Percentiles rank a stretch among this genome's conserved stretches.
phyloP scores from a whole-genome alignment of 768 basidiomycete genomes.

The Lentinula lateritia region DNA sequence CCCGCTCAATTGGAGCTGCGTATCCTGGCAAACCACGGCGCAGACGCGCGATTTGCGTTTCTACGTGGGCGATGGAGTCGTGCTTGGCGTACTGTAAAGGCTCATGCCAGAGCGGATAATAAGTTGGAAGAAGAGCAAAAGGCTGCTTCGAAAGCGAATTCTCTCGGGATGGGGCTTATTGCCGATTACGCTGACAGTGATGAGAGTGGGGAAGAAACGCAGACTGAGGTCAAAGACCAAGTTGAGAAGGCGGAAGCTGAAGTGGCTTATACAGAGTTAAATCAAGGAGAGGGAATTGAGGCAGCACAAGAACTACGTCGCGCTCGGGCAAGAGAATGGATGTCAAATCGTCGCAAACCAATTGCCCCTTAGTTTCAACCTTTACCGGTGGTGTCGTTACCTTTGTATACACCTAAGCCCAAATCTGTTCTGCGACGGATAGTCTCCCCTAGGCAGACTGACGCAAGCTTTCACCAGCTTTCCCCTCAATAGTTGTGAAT shows the following conservation, averaged over 20 bases:
- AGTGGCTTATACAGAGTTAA: neutral
- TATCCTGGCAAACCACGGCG: conserved; percentile 81
- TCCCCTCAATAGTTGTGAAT: too few species aligned
- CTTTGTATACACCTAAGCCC: too few species aligned
- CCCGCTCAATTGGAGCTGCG: conserved; percentile 81
- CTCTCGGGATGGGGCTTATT: conserved; percentile 41
- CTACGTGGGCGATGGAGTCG: conserved; percentile 69
- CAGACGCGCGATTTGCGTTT: conserved; percentile 76
- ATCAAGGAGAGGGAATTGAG: neutral
- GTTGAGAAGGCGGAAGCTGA: neutral
- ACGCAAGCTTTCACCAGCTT: too few species aligned
- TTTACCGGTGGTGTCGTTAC: too few species aligned
- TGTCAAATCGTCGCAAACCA: neutral
- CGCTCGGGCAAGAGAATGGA: neutral
- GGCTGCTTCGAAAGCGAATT: conserved; percentile 19
- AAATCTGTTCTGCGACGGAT: too few species aligned
- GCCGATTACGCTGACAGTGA: conserved; percentile 58
- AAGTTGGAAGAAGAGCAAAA: conserved; percentile 20
- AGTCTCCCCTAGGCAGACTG: too few species aligned
- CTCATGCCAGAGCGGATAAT: conserved; percentile 28
- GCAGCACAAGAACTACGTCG: conserved; percentile 2
- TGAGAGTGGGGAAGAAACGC: conserved; percentile 21
- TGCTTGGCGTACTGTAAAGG: conserved; percentile 57
- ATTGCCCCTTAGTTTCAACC: neutral
- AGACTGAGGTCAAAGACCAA: neutral